phyloP scores from a whole-genome alignment of 768 basidiomycete species.

The Tylopilus subfusipes region DNA sequence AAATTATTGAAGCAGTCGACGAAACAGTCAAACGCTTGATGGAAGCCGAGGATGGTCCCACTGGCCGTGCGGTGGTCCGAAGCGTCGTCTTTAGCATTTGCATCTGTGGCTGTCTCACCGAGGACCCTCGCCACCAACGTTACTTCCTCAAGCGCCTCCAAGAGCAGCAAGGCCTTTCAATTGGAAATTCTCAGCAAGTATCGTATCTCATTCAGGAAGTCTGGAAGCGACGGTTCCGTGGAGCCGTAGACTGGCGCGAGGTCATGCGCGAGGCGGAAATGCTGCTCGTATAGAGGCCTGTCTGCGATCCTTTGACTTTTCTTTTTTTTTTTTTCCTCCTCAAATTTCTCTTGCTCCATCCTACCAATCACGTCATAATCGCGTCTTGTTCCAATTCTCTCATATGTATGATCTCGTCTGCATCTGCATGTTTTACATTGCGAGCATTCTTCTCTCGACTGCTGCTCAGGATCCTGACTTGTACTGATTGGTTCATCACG shows the following conservation, averaged over 20 bases:
- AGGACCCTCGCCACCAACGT: conserved; percentile 40
- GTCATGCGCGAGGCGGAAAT: conserved; percentile 48
- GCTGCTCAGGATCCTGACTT: conserved; percentile 23
- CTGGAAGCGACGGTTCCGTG: conserved; percentile 46
- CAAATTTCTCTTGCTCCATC: background rate
- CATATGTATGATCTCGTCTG: conserved; percentile 9
- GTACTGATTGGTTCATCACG: conserved; percentile 14
- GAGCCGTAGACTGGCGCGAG: conserved; percentile 60
- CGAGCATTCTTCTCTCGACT: conserved; percentile 11
- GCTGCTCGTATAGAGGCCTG: conserved; percentile 51
- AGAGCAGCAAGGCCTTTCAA: conserved; percentile 48
- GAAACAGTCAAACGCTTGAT: conserved; percentile 50
- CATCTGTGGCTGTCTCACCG: conserved; percentile 67
- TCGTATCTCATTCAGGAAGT: conserved; percentile 50
- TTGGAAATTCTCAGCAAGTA: conserved; percentile 66
- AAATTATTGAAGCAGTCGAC: conserved; percentile 53
- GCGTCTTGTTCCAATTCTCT: background rate
- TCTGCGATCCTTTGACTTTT: background rate
- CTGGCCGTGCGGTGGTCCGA: conserved; percentile 57
- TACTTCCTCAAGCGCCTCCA: conserved; percentile 46
- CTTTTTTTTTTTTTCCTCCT: background rate
- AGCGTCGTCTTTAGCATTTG: conserved; percentile 79
- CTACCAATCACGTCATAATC: background rate
- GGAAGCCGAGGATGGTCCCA: conserved; percentile 34
- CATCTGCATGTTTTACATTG: conserved; percentile 10